Percentiles rank a stretch among this genome's conserved stretches.
These are phyloP conservation scores for Pistacia integerrima DNA, from an alignment of 345 rosid species.

Conservation along the genomic window DNA sequence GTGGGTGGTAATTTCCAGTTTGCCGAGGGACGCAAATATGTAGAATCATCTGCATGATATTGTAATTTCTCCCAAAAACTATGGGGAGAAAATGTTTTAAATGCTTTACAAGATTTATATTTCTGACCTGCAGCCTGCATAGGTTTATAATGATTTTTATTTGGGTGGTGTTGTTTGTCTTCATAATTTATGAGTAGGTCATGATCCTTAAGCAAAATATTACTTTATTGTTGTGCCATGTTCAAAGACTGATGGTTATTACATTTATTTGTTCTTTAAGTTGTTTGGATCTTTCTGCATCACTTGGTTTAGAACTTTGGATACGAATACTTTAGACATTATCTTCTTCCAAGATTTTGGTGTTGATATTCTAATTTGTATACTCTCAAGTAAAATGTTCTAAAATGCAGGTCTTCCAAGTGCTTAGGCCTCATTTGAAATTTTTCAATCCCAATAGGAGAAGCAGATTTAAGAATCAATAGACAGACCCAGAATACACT, in stretches of 20 bases:
- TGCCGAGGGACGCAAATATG: neutral
- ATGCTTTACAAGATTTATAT: constrained; percentile 8
- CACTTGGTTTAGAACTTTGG: too few relatives aligned
- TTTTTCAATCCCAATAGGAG: too few relatives aligned
- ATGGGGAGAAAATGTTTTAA: constrained; percentile 3
- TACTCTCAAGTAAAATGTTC: neutral
- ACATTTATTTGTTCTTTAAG: neutral
- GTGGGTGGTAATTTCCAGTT: constrained; percentile 7
- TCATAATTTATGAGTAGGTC: neutral
- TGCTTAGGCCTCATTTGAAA: too few relatives aligned
- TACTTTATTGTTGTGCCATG: neutral
- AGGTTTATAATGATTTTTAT: constrained; percentile 9
- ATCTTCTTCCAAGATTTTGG: neutral
- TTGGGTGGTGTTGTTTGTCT: constrained; percentile 4
- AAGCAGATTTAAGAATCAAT: too few relatives aligned
- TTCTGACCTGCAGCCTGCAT: constrained; percentile 6
- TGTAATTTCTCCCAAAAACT: constrained; percentile 15
- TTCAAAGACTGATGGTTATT: neutral
- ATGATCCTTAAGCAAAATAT: neutral
- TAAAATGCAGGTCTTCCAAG: too few relatives aligned
- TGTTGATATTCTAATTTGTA: neutral
- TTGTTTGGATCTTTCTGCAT: neutral
- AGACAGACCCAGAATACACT: too few relatives aligned
- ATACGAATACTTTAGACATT: neutral
- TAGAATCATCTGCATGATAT: neutral